Evolutionary conservation across 2,329 filamentous ascomycete species (phyloP), one percentile per base, ranked within the genome.

Genomic region (Diaporthe humulicola): DNA sequence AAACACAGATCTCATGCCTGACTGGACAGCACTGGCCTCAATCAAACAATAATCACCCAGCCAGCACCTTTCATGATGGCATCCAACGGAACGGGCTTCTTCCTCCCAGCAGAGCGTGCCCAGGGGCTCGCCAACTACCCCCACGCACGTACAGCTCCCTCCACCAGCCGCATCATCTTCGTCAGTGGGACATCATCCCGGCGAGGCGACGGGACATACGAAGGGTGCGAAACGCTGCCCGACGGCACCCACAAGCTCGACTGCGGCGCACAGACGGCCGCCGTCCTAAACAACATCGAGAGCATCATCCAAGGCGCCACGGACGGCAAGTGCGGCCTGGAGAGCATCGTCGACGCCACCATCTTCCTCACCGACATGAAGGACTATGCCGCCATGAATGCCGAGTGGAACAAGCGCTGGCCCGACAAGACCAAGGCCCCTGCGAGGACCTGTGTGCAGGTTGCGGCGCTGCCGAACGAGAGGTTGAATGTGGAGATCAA

Each of bases 71-170:
- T 42, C 54, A 70, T 19, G 9, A 75, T 75, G 74, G 69, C 76
- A 17, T 78, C 77, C 71, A 82, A 82, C 79, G 80, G 80, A 52
- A 78, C 77, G 30, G 74, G 78, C 64, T 83, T 78, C 75, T 79
- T 83, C 69, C 80, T 82, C 56, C 80, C 81, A 22, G 75, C 80
- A 60, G 76, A 77, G 22, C 77, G 77, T 5, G 81, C 81, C 12
- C 81, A 82, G 48, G 81, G 81, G 36, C 79, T 83, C 15, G 82
- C 82, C 76, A 83, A 83, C 77, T 83, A 83, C 76, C 81, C 81
- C 0, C 82, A 83, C 74, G 82, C 82, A 19, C 81, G 82, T 61
- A 80, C 78, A 40, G 74, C 79, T 5, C 78, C 81, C 40, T 74
- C 75, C 45, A 74, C 76, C 5, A 75, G 77, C 14, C 77, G 77